Evolutionary conservation across 768 basidiomycete species (phyloP).

Genomic region (Lactarius indigo): DNA sequence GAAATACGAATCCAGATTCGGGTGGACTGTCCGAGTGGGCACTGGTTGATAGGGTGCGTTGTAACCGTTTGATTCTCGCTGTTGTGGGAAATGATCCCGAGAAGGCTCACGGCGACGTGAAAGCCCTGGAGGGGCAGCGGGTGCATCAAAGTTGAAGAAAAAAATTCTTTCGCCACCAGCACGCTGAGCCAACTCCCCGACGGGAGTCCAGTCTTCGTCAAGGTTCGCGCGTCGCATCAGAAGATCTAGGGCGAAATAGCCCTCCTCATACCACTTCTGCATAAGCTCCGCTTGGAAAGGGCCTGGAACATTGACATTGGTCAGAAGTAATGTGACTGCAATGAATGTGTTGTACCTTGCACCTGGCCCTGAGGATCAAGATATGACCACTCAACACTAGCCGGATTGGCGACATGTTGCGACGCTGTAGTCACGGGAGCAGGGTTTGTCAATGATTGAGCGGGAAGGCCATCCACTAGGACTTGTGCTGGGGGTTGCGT

Average conservation of each 20-base stretch:
- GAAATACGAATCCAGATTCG: conserved; percentile 63
- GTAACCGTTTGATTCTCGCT: conserved; percentile 38
- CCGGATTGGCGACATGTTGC: conserved; percentile 50
- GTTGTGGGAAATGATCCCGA: conserved; percentile 39
- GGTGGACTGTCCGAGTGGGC: conserved; percentile 55
- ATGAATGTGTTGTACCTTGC: conserved; percentile 57
- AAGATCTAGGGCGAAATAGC: conserved; percentile 81
- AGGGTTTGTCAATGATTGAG: conserved; percentile 1
- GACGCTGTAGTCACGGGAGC: conserved; percentile 28
- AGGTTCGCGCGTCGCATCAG: conserved; percentile 78
- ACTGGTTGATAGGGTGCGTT: conserved; percentile 64
- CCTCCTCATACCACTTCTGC: conserved; percentile 93
- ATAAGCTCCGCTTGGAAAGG: conserved; percentile 86
- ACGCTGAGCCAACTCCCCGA: conserved; percentile 54
- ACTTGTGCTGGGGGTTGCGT: conserved; percentile 1
- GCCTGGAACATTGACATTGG: conserved; percentile 43
- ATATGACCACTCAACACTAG: conserved; percentile 82
- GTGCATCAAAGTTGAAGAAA: conserved; percentile 45
- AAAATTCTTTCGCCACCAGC: conserved; percentile 60
- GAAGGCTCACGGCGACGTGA: conserved; percentile 48
- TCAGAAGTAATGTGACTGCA: background rate
- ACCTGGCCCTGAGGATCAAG: conserved; percentile 88
- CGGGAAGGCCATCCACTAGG: conserved; percentile 3
- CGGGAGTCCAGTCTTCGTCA: conserved; percentile 64
- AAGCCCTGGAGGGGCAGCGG: conserved; percentile 52